phyloP scores from a whole-genome alignment of 1,284 basidiomycete species.

The Pseudozyma sp. region DNA sequence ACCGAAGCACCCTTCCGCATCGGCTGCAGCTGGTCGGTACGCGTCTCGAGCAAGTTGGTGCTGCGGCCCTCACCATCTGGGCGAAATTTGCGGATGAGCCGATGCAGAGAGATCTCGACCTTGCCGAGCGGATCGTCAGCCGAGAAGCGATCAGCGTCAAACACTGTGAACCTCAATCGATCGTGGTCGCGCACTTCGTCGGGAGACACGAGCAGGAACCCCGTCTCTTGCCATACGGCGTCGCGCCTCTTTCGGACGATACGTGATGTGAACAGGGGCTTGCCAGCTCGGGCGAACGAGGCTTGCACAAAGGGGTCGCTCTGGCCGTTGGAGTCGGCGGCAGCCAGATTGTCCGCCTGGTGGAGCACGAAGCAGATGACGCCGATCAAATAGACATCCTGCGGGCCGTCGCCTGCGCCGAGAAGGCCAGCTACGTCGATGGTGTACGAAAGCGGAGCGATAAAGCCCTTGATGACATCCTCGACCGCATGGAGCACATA shows the following conservation, averaged over 20 bases:
- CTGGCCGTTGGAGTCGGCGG: slow-evolving; percentile 57
- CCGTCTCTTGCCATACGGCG: slow-evolving; percentile 62
- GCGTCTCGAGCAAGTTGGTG: slow-evolving; percentile 52
- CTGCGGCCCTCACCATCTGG: slow-evolving; percentile 25
- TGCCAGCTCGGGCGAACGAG: slow-evolving; percentile 57
- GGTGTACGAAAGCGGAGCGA: slow-evolving; percentile 60
- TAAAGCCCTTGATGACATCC: slow-evolving; percentile 60
- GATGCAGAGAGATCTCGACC: slow-evolving; percentile 56
- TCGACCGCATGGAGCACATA: slow-evolving; percentile 61
- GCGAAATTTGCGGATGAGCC: slow-evolving; percentile 47
- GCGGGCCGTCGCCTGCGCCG: slow-evolving; percentile 57
- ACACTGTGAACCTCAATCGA: slow-evolving; percentile 55
- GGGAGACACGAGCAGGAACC: slow-evolving; percentile 54
- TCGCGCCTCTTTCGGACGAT: slow-evolving; percentile 51
- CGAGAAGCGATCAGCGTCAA: slow-evolving; percentile 65
- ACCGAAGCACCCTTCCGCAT: slow-evolving; percentile 49
- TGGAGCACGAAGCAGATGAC: slow-evolving; percentile 60
- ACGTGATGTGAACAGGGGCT: slow-evolving; percentile 58
- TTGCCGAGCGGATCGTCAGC: slow-evolving; percentile 64
- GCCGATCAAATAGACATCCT: slow-evolving; percentile 58
- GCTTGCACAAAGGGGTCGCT: slow-evolving; percentile 63
- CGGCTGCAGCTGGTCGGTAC: slow-evolving; percentile 51
- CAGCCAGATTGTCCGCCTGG: slow-evolving; percentile 55
- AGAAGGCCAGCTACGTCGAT: slow-evolving; percentile 59
- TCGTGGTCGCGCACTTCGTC: slow-evolving; percentile 63